Base-by-base conservation (phyloP, 2,329 filamentous ascomycete species). In the Lizonia empirigonia region DNA sequence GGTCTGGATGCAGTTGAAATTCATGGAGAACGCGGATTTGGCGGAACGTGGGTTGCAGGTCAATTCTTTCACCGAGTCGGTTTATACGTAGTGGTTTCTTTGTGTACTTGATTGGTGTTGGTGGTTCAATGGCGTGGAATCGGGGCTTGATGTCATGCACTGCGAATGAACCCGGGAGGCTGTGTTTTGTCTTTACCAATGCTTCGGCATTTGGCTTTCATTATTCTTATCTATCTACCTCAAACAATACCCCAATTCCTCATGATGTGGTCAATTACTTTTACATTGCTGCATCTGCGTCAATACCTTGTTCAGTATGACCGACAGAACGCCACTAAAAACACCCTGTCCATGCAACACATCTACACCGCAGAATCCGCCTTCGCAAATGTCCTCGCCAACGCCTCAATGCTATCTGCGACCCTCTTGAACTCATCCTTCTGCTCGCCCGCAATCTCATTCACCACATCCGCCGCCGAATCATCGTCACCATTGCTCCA, bases 1-100 rank as follows among this genome's bases (percentile, higher is more conserved):
- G 32, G 93, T 97, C 6, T 95, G 90, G 90, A 93, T 96, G 86
- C 91, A 91, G n/a, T 73, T 97, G 65, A 84, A 91, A 36, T 97
- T 96, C 70, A 74, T 97, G 68, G 81, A 83, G 64, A 86, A 96
- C 58, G 91, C 87, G 0, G 82, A 90, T 63, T 95, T 97, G 91
- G 92, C 92, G 0, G 92, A 97, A 77, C 84, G 83, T 65, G 92
- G 93, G 0, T 67, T 97, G 73, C 87, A 91, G 74, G 85, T 97
- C 32, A 97, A 97, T 71, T 76, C 83, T 36, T 88, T 85, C 67
- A 97, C 93, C 0, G 91, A 97, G 79, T 91, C 89, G 81, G 84
- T 95, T 55, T 94, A 90, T 70, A 89, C 89, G 22, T 70, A 47
- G 24, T 7, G 7, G 13, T 30, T 13, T 7, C 20, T 6, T n/a